Evolutionary conservation across 176 grass and related monocot genomes (phyloP).

Genomic region (Avena insularis): DNA sequence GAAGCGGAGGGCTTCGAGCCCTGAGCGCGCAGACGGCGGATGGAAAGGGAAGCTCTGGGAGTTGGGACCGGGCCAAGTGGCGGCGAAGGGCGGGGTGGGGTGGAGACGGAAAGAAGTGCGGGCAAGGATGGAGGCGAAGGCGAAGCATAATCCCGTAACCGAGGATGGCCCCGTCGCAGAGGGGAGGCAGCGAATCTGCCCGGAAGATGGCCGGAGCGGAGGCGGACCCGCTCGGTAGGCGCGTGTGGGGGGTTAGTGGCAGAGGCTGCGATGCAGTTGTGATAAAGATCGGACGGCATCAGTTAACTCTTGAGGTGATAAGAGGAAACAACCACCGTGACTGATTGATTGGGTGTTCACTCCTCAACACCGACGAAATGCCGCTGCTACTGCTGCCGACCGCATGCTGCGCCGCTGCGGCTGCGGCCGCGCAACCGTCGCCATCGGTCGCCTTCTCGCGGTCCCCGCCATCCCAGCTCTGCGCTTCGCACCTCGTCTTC

Average conservation of each 20-base stretch:
- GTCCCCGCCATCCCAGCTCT: neutral
- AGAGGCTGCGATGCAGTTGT: neutral
- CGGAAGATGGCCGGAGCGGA: neutral
- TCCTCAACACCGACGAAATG: constrained; percentile 15
- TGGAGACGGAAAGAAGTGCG: neutral
- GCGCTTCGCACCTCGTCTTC: constrained; percentile 22
- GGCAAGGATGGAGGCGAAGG: neutral
- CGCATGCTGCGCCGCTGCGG: neutral
- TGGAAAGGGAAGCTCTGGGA: neutral
- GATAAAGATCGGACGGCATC: constrained; percentile 50
- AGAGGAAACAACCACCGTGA: neutral
- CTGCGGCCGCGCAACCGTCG: neutral
- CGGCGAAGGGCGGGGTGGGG: neutral
- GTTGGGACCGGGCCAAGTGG: neutral
- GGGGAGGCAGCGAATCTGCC: neutral
- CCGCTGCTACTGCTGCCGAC: constrained; percentile 23
- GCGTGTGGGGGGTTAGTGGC: neutral
- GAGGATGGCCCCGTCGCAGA: neutral
- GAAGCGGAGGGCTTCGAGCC: neutral
- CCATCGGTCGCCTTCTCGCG: constrained; percentile 10
- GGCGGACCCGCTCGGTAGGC: neutral
- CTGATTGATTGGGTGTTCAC: neutral
- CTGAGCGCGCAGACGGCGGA: neutral
- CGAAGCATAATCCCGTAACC: constrained; percentile 3
- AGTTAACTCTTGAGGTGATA: constrained; percentile 8